These are phyloP conservation scores for Stygiomarasmius scandens DNA, from an alignment of 1,284 basidiomycete species.

Conservation along the genomic window DNA sequence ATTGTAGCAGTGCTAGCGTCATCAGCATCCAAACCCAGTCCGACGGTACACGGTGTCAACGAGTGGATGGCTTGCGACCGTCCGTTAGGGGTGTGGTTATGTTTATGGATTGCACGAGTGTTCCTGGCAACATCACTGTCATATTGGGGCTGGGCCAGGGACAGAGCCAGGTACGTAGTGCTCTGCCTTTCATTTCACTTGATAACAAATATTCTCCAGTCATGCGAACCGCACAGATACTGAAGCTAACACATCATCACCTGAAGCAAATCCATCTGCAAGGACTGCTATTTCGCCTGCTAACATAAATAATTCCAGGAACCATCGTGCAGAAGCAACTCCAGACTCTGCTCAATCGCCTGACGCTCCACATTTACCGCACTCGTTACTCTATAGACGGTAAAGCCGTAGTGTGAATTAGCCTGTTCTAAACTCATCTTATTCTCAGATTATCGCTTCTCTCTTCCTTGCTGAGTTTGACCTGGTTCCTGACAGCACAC, in stretches of 20 bases:
- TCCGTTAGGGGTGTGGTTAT: constrained; percentile 72
- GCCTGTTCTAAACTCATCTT: constrained; percentile 1
- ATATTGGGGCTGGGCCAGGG: constrained; percentile 62
- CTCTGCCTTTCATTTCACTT: constrained; percentile 4
- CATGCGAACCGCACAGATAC: constrained; percentile 3
- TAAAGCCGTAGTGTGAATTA: constrained; percentile 26
- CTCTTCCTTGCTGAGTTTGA: constrained; percentile 67
- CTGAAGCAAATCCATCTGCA: not conserved
- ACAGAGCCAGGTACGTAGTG: constrained; percentile 44
- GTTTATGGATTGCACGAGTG: constrained; percentile 67
- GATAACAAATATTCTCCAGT: not conserved
- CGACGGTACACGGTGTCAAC: constrained; percentile 40
- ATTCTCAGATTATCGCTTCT: constrained; percentile 57
- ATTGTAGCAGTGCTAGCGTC: constrained; percentile 59
- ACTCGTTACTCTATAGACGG: constrained; percentile 40
- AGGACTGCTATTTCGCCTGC: not conserved
- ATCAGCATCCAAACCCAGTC: constrained; percentile 53
- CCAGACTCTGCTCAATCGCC: not conserved
- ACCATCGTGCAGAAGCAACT: not conserved
- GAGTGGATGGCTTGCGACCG: constrained; percentile 71
- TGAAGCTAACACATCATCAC: constrained; percentile 8
- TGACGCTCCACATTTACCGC: constrained; percentile 21
- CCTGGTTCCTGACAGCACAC: constrained; percentile 79
- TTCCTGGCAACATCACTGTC: constrained; percentile 53
- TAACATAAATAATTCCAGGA: too few species aligned